These are phyloP conservation scores for Vaccinium macrocarpon DNA, from an alignment of 148 eudicot species.

Conservation along the genomic window DNA sequence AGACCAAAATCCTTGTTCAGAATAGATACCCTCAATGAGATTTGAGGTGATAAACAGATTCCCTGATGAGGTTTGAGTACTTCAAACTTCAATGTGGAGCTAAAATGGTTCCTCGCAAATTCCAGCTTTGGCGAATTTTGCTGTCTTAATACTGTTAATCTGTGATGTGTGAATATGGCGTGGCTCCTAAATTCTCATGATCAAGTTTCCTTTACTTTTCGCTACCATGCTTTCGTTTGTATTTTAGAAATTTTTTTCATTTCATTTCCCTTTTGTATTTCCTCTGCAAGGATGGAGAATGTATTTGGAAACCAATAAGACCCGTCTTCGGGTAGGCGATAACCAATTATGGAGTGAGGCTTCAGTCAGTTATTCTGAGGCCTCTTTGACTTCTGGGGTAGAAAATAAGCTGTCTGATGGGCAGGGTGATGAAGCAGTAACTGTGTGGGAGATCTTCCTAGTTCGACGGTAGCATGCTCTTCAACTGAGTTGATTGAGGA, in stretches of 20 bases:
- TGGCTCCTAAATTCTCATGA: background rate
- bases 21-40: background rate
- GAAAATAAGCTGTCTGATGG: constrained; percentile 4
- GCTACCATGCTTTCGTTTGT: background rate
- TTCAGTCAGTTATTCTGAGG: constrained; percentile 22
- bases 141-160: background rate
- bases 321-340: constrained; percentile 5
- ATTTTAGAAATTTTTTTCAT: background rate
- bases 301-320: constrained; percentile 9
- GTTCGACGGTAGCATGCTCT: constrained; percentile 2
- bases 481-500: constrained; percentile 12
- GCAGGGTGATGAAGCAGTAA: constrained; percentile 6
- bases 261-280: background rate
- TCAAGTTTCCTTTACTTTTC: background rate
- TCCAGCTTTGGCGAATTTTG: background rate
- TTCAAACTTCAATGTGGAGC: background rate
- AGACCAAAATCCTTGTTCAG: background rate
- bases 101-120: background rate
- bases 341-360: constrained; percentile 18
- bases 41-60: background rate
- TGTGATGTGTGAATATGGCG: background rate
- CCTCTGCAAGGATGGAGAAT: background rate
- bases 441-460: constrained; percentile 1
- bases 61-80: background rate
- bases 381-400: constrained; percentile 18